Base-by-base conservation (phyloP, 352 stramenopile species). In the Blastocystis sp. region DNA sequence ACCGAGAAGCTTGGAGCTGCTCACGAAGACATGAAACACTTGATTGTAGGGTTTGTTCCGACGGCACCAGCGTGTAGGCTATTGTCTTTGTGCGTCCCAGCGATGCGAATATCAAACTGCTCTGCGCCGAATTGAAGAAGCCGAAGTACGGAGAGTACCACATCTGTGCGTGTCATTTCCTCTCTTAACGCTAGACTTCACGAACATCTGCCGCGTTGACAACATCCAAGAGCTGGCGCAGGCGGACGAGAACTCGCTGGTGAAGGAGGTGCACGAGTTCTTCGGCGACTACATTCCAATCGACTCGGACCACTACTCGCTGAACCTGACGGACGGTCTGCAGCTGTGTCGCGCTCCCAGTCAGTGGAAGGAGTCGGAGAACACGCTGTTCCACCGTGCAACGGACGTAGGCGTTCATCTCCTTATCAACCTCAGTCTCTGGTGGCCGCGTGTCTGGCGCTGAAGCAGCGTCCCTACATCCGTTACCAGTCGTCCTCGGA, bases 271-370 rank as follows among this genome's bases (percentile, higher is more conserved):
- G 18, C 95, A 99, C 87, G 97, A 99, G 89, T 98, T 97, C 88
- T 99, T 98, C 89, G 96, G 92, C 11, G 96, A 99, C 90, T 99
- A 95, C 88, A 89, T 97, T 63, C 93, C 96, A 11, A 93, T 99
- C 57, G 98, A 98, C 89, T 92, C 97, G 86, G 94, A 97, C 89
- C 91, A 98, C 48, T 96, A 97, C 88, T 96, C 96, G 57, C 92
- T 98, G 67, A 97, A 98, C 87, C 92, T 97, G 84, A 89, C 90
- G 0, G 90, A 93, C 77, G 92, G 89, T 21, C 79, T 96, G n/a
- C 73, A 88, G 61, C 78, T 91, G 27, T 84, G 63, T 69, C 36
- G 69, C 40, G 21, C 32, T 27, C 69, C 69, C 21, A 64, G 6
- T 29, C 69, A 81, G 69, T 87, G 27, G 92, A 92, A 89, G 90